Conservation (phyloP, 371 early-diverging fungal genomes). For the Basidiobolus meristosporus region DNA sequence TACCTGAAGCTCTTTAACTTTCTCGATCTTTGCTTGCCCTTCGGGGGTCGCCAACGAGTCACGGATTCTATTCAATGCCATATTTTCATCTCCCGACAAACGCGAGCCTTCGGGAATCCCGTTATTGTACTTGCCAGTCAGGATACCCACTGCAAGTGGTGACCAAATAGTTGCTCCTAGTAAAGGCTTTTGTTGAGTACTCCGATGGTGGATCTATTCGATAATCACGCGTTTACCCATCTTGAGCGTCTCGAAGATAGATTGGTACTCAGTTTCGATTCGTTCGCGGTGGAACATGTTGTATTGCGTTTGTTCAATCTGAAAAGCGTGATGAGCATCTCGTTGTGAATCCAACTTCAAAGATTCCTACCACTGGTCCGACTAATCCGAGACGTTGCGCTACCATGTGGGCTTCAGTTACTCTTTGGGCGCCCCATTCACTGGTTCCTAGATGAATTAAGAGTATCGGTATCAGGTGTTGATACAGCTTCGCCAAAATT, state of each 20-base stretch:
- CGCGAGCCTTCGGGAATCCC: conserved; percentile 53
- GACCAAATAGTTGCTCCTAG: conserved; percentile 49
- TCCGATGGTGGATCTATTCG: no score
- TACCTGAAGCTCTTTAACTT: conserved; percentile 16
- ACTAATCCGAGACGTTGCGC: conserved; percentile 46
- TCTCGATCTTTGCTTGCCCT: conserved; percentile 29
- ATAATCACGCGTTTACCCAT: conserved; percentile 18
- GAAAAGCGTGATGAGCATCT: not conserved
- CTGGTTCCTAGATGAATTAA: conserved; percentile 16
- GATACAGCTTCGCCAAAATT: no score
- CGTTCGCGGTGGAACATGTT: conserved; percentile 71
- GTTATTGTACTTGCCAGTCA: conserved; percentile 63
- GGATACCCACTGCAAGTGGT: conserved; percentile 51
- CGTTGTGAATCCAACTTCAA: not conserved
- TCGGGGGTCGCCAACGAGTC: conserved; percentile 6
- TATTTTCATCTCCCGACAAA: conserved; percentile 37
- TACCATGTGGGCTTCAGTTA: conserved; percentile 54
- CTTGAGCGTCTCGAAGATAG: conserved; percentile 42
- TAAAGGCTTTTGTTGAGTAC: no score
- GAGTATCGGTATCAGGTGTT: not conserved
- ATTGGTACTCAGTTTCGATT: conserved; percentile 54
- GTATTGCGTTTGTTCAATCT: conserved; percentile 67
- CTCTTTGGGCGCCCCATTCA: conserved; percentile 69
- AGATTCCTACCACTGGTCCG: conserved; percentile 27
- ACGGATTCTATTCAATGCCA: conserved; percentile 35